Evolutionary conservation across 106 monocot species (phyloP).

Genomic region (Platanthera guangdongensis): DNA sequence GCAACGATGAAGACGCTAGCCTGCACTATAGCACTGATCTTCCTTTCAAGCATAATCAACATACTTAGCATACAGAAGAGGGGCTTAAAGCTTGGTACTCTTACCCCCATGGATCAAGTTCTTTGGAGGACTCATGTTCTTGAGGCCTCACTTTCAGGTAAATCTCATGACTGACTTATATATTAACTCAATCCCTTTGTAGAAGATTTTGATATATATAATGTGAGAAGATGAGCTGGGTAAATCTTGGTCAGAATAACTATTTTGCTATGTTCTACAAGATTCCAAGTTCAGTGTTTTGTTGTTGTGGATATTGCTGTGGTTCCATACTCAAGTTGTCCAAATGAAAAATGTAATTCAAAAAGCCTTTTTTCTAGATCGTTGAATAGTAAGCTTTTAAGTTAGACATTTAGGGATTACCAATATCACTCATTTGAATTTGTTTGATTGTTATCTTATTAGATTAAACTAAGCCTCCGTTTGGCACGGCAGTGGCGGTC

Average conservation of each 20-base stretch:
- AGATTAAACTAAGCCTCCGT: background rate
- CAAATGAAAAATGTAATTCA: background rate
- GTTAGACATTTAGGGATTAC: background rate
- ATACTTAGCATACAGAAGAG: constrained; percentile 84
- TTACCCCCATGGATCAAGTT: constrained; percentile 92
- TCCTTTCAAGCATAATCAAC: constrained; percentile 61
- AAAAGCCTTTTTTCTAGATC: background rate
- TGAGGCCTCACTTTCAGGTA: constrained; percentile 89
- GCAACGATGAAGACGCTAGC: constrained; percentile 86
- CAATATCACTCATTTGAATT: background rate
- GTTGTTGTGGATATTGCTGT: background rate
- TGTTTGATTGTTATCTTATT: background rate
- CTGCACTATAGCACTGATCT: constrained; percentile 70
- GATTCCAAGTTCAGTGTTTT: constrained; percentile 1
- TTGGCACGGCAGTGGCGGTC: no score
- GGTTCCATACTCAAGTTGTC: background rate
- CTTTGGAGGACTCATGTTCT: constrained; percentile 94
- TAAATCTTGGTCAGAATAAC: background rate
- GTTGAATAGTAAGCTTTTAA: background rate
- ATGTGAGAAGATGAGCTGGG: background rate
- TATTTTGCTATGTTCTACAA: background rate
- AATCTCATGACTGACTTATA: background rate
- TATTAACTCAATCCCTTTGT: background rate
- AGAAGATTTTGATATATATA: background rate
- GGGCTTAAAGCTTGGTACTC: constrained; percentile 75